phyloP scores from a whole-genome alignment of 139 green algal species.

The Protoeuglena noctilucae region DNA sequence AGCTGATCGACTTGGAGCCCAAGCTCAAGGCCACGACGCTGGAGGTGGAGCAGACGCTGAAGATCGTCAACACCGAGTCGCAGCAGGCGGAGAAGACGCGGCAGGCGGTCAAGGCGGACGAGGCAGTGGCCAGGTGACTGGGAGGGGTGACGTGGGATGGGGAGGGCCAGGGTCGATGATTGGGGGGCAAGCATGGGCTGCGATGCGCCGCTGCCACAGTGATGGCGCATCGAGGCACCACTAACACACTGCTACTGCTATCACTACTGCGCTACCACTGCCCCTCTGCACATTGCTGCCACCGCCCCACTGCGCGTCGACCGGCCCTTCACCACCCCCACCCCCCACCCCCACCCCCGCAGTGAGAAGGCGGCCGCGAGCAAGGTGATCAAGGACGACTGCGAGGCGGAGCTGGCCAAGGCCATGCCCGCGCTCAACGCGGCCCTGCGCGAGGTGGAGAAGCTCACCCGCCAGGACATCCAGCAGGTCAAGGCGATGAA shows the following conservation, averaged over 20 bases:
- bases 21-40: constrained; percentile 42
- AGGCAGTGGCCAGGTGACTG: constrained; percentile 44
- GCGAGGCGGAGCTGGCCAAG: constrained; percentile 41
- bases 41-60: constrained; percentile 53
- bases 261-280: constrained; percentile 3
- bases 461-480: constrained; percentile 61
- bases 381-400: constrained; percentile 65
- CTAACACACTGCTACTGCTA: too few relatives aligned
- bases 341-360: too few relatives aligned
- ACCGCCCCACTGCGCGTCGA: background rate
- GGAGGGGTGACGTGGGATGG: too few relatives aligned
- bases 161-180: background rate
- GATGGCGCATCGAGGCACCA: too few relatives aligned
- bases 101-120: constrained; percentile 46
- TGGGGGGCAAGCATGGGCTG: background rate
- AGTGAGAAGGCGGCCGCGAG: constrained; percentile 39
- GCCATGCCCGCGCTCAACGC: constrained; percentile 50
- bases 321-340: constrained; percentile 1
- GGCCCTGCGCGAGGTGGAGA: constrained; percentile 49
- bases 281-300: background rate
- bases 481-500: constrained; percentile 72
- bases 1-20: constrained; percentile 63
- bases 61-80: constrained; percentile 35
- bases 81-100: constrained; percentile 30
- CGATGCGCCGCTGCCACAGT: too few relatives aligned